Conservation (phyloP, 179 eudicot genomes). For the Camellia oleifera region DNA sequence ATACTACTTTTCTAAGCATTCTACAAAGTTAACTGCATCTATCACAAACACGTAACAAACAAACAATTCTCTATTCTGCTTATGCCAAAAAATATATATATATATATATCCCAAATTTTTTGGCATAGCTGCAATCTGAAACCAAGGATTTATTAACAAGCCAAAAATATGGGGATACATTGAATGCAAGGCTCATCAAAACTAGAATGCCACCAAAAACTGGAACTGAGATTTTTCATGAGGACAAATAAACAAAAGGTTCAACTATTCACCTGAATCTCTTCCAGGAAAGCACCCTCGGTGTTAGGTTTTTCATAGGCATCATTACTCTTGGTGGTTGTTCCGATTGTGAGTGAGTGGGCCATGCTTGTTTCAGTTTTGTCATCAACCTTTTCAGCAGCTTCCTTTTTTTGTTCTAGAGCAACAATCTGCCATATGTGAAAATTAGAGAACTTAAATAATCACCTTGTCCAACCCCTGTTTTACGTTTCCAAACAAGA, state of each 20-base stretch:
- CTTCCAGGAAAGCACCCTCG: conserved; percentile 41
- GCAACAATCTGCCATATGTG: conserved; percentile 37
- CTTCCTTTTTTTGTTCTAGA: conserved; percentile 41
- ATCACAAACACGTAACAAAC: background rate
- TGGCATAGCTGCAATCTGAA: background rate
- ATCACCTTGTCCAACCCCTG: background rate
- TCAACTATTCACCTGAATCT: conserved; percentile 29
- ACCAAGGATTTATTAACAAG: background rate
- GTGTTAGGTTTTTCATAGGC: conserved; percentile 30
- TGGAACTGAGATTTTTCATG: background rate
- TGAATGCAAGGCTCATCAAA: background rate
- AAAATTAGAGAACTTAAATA: background rate
- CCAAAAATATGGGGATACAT: background rate
- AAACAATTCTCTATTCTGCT: background rate
- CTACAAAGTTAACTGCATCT: background rate
- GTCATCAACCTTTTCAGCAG: conserved; percentile 34
- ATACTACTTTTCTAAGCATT: background rate
- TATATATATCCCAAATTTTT: background rate
- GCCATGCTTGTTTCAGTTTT: conserved; percentile 31
- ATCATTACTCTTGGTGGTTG: conserved; percentile 20
- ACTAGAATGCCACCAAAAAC: background rate
- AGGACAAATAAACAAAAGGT: background rate
- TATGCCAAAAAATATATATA: background rate
- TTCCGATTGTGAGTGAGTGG: conserved; percentile 19
- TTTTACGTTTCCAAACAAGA: background rate